Conservation (phyloP, 1,139 yeast genomes). For the Scheffersomyces titani region DNA sequence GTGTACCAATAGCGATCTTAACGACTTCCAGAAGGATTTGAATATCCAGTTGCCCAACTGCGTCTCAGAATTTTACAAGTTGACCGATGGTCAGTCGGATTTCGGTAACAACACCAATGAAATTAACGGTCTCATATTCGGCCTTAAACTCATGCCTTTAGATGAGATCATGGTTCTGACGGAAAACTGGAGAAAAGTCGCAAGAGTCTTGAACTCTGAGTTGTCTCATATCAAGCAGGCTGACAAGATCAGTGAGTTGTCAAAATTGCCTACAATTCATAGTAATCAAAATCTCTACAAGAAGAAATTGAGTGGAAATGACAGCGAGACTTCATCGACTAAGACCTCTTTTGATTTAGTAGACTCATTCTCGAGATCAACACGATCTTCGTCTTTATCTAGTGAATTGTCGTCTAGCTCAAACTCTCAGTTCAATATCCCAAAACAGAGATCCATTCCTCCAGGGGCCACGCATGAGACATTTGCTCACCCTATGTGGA, state of each 20-base stretch:
- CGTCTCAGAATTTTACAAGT: slow-evolving; percentile 56
- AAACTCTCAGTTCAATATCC: slow-evolving; percentile 25
- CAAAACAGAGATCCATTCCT: slow-evolving; percentile 74
- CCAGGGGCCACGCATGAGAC: slow-evolving; percentile 67
- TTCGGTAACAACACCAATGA: slow-evolving; percentile 44
- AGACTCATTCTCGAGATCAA: slow-evolving; percentile 2
- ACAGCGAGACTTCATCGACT: background rate
- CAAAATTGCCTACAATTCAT: slow-evolving; percentile 29
- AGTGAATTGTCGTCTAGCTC: slow-evolving; percentile 3
- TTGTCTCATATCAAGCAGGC: slow-evolving; percentile 22
- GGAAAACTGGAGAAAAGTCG: slow-evolving; percentile 67
- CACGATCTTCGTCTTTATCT: slow-evolving; percentile 5
- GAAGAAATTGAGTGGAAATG: slow-evolving; percentile 22
- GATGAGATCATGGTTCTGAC: slow-evolving; percentile 67
- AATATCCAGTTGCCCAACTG: slow-evolving; percentile 58
- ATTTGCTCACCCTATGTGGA: slow-evolving; percentile 89
- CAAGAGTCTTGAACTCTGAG: slow-evolving; percentile 43
- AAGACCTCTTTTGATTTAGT: background rate
- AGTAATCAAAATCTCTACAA: slow-evolving; percentile 17
- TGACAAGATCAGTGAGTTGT: slow-evolving; percentile 21
- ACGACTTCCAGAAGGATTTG: slow-evolving; percentile 66
- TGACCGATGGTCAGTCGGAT: slow-evolving; percentile 71
- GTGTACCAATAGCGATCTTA: slow-evolving; percentile 62
- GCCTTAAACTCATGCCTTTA: slow-evolving; percentile 62
- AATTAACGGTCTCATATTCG: slow-evolving; percentile 62